Percentiles rank a stretch among this genome's conserved stretches.
phyloP scores from a whole-genome alignment of 495 filamentous ascomycete species.

The Corynascus novoguineensis region DNA sequence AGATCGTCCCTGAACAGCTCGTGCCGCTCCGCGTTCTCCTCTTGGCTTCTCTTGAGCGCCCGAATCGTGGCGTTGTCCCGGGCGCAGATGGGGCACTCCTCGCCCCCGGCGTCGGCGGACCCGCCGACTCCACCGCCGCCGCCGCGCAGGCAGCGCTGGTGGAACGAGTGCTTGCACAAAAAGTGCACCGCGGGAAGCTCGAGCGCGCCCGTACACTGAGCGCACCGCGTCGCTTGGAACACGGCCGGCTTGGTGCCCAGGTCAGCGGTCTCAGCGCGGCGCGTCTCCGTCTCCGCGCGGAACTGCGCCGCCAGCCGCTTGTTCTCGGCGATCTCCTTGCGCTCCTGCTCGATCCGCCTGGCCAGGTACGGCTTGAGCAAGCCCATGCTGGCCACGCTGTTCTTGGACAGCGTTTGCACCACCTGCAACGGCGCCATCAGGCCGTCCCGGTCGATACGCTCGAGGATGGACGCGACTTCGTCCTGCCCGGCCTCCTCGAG shows the following conservation, averaged over 20 bases:
- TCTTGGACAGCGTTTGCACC: constrained; percentile 71
- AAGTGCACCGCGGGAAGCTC: constrained; percentile 92
- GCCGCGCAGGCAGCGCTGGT: constrained; percentile 70
- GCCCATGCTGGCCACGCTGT: constrained; percentile 83
- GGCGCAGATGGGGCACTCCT: constrained; percentile 79
- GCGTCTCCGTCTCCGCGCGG: constrained; percentile 74
- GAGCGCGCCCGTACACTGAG: constrained; percentile 64
- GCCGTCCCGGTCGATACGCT: constrained; percentile 80
- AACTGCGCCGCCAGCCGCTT: constrained; percentile 78
- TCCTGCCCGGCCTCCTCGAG: constrained; percentile 82
- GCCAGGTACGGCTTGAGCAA: constrained; percentile 91
- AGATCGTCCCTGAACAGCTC: constrained; percentile 83
- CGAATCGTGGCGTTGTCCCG: constrained; percentile 77
- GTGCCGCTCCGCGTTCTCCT: constrained; percentile 82
- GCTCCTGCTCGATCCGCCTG: constrained; percentile 80
- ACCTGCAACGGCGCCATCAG: constrained; percentile 96
- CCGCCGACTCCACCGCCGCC: constrained; percentile 27
- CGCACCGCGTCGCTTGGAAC: constrained; percentile 87
- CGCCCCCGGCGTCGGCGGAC: constrained; percentile 15
- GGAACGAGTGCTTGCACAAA: constrained; percentile 92
- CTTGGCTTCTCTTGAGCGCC: constrained; percentile 78
- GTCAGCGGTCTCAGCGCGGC: constrained; percentile 69
- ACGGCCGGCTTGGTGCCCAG: constrained; percentile 71
- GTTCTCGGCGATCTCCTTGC: constrained; percentile 78
- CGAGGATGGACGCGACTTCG: constrained; percentile 71